These are phyloP conservation scores for Populus hybrid DNA, from an alignment of 441 rosid genomes.

Conservation along the genomic window DNA sequence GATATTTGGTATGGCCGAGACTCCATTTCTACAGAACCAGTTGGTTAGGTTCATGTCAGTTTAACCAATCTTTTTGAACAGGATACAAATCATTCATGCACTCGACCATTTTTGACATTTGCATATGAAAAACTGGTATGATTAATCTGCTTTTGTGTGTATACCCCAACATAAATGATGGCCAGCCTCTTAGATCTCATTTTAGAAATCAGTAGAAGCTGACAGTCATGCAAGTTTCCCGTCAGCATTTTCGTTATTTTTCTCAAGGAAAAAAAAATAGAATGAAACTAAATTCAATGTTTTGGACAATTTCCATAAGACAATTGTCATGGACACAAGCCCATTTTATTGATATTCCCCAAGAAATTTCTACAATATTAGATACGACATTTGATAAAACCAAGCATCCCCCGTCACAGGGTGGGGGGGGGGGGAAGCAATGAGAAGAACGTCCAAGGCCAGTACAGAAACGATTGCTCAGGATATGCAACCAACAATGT, in stretches of 20 bases:
- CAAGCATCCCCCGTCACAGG: background rate
- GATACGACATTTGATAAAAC: background rate
- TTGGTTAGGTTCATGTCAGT: background rate
- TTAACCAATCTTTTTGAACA: background rate
- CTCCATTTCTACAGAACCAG: background rate
- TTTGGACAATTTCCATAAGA: background rate
- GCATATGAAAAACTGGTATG: too few relatives aligned
- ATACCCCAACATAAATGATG: too few relatives aligned
- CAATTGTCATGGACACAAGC: background rate
- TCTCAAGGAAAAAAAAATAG: background rate
- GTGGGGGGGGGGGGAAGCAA: too few relatives aligned
- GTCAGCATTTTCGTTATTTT: background rate
- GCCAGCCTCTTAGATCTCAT: too few relatives aligned
- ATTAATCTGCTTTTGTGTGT: too few relatives aligned
- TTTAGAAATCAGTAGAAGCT: background rate
- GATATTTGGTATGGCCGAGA: constrained; percentile 33
- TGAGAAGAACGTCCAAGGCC: background rate
- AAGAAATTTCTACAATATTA: too few relatives aligned
- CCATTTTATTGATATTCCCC: background rate
- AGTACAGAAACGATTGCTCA: background rate
- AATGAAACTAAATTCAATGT: background rate
- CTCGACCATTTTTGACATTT: too few relatives aligned
- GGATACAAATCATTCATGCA: too few relatives aligned
- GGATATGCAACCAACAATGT: background rate
- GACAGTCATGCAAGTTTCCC: background rate